Conservation (phyloP, 2,329 filamentous ascomycete species). For the Sarocladium oryzae region DNA sequence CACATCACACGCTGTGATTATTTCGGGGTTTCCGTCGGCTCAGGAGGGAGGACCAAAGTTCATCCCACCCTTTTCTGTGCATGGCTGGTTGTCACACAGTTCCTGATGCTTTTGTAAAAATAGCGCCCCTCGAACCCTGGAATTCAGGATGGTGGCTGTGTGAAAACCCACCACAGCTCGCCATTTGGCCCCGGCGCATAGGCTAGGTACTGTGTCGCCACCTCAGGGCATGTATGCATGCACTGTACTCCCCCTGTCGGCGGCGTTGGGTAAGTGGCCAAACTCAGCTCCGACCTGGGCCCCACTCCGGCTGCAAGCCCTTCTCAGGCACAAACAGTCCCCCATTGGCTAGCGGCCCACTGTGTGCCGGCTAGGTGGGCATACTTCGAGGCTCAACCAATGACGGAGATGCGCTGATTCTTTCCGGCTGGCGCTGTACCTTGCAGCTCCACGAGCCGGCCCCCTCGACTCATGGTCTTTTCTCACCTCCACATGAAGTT, state of each 20-base stretch:
- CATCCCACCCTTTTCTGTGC: too few relatives aligned
- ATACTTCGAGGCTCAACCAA: neutral
- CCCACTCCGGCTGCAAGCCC: conserved; percentile 1
- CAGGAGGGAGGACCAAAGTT: too few relatives aligned
- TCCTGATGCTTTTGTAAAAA: neutral
- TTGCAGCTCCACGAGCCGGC: conserved; percentile 7
- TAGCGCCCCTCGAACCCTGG: neutral
- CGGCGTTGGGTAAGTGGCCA: neutral
- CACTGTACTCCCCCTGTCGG: neutral
- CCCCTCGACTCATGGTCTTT: conserved; percentile 3
- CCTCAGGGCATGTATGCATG: too few relatives aligned
- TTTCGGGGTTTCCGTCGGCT: too few relatives aligned
- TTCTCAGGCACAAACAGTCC: neutral
- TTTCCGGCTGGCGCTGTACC: conserved; percentile 4
- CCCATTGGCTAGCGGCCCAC: neutral
- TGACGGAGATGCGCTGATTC: neutral
- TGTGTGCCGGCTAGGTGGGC: neutral
- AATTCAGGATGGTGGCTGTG: too few relatives aligned
- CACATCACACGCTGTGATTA: too few relatives aligned
- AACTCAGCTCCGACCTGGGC: neutral
- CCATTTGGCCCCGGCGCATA: too few relatives aligned
- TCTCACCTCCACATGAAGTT: neutral
- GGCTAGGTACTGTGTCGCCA: too few relatives aligned
- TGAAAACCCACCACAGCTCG: too few relatives aligned
- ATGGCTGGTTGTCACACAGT: too few relatives aligned